A percentile compares a stretch with the other conserved stretches of the same genome.
Conservation (phyloP, 495 filamentous ascomycete genomes). For the Staphylotrichum longicolle region DNA sequence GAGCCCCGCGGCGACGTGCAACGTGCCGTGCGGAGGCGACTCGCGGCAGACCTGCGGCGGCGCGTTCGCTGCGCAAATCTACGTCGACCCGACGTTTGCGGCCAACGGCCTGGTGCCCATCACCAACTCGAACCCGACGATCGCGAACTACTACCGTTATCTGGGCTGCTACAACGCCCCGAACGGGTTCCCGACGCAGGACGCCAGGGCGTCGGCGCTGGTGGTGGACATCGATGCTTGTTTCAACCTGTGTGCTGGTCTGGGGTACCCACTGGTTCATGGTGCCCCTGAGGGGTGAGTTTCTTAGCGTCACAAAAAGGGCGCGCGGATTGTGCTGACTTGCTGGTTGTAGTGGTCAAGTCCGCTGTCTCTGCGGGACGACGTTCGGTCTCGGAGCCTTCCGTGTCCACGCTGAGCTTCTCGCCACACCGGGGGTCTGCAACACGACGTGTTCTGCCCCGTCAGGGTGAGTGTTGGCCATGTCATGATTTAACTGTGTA, state of each 20-base stretch:
- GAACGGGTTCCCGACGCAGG: background rate
- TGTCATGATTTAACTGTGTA: background rate
- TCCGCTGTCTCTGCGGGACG: background rate
- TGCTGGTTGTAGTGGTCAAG: background rate
- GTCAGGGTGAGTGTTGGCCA: background rate
- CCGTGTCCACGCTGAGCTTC: background rate
- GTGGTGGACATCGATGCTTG: background rate
- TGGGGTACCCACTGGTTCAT: background rate
- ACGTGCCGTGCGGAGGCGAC: conserved; percentile 20
- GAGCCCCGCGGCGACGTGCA: conserved; percentile 9
- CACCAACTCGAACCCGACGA: background rate
- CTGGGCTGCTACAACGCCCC: conserved; percentile 5
- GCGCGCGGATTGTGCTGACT: background rate
- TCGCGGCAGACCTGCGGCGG: conserved; percentile 22
- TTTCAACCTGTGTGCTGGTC: background rate
- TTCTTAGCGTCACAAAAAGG: background rate
- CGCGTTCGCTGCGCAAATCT: conserved; percentile 16
- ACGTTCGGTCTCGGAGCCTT: background rate
- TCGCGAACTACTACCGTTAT: background rate
- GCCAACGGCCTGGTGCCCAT: conserved; percentile 6
- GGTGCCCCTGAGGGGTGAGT: background rate
- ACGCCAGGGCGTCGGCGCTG: background rate
- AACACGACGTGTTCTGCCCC: background rate
- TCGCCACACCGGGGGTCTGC: background rate
- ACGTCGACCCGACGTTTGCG: conserved; percentile 27